Percentiles rank a stretch among this genome's conserved stretches.
phyloP scores from a whole-genome alignment of 306 rosid species.

The Dalbergia oliveri region DNA sequence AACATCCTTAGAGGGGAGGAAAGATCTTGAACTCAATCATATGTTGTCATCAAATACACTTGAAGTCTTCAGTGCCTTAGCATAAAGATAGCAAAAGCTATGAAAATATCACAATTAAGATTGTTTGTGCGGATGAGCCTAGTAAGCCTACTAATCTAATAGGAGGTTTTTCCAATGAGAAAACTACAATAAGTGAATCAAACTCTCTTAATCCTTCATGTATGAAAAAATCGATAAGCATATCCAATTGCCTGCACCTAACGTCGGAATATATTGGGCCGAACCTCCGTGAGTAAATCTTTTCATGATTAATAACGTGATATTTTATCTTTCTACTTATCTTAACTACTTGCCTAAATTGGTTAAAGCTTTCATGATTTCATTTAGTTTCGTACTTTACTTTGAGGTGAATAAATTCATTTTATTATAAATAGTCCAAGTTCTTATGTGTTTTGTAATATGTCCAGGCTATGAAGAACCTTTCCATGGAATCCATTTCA shows the following conservation, averaged over 20 bases:
- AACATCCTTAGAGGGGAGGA: conserved; percentile 53
- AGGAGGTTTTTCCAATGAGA: conserved; percentile 47
- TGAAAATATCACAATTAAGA: conserved; percentile 43
- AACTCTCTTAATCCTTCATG: conserved; percentile 47
- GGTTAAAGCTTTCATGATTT: conserved; percentile 23
- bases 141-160: conserved; percentile 47
- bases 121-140: conserved; percentile 44
- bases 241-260: conserved; percentile 55
- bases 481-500: conserved; percentile 88
- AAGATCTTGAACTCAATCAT: conserved; percentile 40
- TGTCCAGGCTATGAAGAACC: conserved; percentile 90
- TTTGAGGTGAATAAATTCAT: conserved; percentile 28
- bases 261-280: conserved; percentile 64
- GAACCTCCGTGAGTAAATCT: conserved; percentile 75
- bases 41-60: conserved; percentile 47
- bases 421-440: conserved; percentile 9
- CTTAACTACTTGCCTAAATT: conserved; percentile 37
- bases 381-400: conserved; percentile 28
- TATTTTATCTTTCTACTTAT: conserved; percentile 38
- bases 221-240: conserved; percentile 66
- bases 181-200: conserved; percentile 45
- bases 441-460: conserved; percentile 25
- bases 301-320: conserved; percentile 31
- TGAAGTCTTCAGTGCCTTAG: conserved; percentile 45
- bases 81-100: conserved; percentile 48